phyloP scores from a whole-genome alignment of 2,329 filamentous ascomycete genomes.

The Aspergillus unguis region DNA sequence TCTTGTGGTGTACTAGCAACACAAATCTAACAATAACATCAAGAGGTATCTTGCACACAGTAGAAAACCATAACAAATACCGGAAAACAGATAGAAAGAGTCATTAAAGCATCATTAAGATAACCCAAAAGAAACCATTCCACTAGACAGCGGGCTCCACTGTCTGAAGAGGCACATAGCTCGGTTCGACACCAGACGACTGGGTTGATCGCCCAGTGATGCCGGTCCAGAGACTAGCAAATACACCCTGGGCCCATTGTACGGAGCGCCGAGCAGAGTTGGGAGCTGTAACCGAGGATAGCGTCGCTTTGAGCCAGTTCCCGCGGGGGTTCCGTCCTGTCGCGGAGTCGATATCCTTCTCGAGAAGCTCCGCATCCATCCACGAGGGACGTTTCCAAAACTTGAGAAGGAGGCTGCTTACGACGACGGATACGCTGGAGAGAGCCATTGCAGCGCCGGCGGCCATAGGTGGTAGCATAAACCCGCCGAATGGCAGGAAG shows the following conservation, averaged over 20 bases:
- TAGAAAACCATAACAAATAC: background rate
- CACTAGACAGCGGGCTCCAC: slow-evolving; percentile 37
- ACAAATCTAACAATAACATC: background rate
- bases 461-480: slow-evolving; percentile 83
- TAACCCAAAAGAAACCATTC: background rate
- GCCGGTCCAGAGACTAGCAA: slow-evolving; percentile 27
- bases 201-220: slow-evolving; percentile 26
- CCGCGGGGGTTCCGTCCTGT: slow-evolving; percentile 16
- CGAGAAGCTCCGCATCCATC: slow-evolving; percentile 72
- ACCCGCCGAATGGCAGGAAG: slow-evolving; percentile 82
- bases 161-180: slow-evolving; percentile 45
- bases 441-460: slow-evolving; percentile 92
- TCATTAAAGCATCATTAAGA: slow-evolving; percentile 8
- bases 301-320: slow-evolving; percentile 33
- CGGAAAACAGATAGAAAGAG: background rate
- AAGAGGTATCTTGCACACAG: slow-evolving; percentile 14
- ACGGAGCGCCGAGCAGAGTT: slow-evolving; percentile 14
- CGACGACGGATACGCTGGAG: slow-evolving; percentile 85
- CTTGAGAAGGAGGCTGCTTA: slow-evolving; percentile 77
- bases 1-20: background rate
- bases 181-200: slow-evolving; percentile 32
- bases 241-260: slow-evolving; percentile 18
- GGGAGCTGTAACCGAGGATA: slow-evolving; percentile 19
- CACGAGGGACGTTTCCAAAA: slow-evolving; percentile 80
- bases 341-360: slow-evolving; percentile 50